Base-by-base conservation (phyloP, 495 filamentous ascomycete genomes). In the Podospora pseudoanserina region DNA sequence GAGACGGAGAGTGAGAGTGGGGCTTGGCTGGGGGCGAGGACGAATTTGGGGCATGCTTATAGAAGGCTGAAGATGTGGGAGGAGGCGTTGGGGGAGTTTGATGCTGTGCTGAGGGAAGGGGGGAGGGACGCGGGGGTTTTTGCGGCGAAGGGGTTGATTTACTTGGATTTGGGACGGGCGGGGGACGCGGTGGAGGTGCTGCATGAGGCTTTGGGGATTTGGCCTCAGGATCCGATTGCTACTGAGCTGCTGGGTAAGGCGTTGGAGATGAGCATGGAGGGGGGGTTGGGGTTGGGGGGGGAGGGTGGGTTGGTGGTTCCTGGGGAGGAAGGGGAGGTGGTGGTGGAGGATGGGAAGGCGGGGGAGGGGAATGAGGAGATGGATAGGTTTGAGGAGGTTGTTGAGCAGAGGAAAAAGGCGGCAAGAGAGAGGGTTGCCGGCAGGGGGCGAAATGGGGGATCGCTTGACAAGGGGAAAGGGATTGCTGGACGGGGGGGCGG, bases 41-140 rank as follows among this genome's bases (percentile, higher is more conserved):
- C 91, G 5, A 98, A 98, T 69, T 82, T 99, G 30, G 95, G 87
- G 2, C 96, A 99, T 74, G 92, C 94, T 0, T 88, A 92, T 67
- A 87, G 95, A 18, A 89, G 93, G 6, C 73, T 90, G 64, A 85
- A 89, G n/a, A 81, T 85, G 60, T 85, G 90, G 70, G 83, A 89
- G 19, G 86, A 91, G 32, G 90, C 94, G 0, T 83, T 98, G 5
- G 82, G 81, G 1, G 85, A 94, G 73, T 97, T 96, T 64, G 87
- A 93, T 60, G 88, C 92, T 71, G 94, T 97, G 72, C 85, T 93
- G 30, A 83, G 91, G 5, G 85, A 90, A 39, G 91, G 91, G 34
- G 89, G 90, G 4, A 90, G 88, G 39, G 89, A 93, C 58, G 85
- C 88, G 2, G 85, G 87, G 23, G 80, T 91, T n/a, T 89, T 91